Conservation (phyloP, 164 flowering plant genomes). For the Vitis cinerea region DNA sequence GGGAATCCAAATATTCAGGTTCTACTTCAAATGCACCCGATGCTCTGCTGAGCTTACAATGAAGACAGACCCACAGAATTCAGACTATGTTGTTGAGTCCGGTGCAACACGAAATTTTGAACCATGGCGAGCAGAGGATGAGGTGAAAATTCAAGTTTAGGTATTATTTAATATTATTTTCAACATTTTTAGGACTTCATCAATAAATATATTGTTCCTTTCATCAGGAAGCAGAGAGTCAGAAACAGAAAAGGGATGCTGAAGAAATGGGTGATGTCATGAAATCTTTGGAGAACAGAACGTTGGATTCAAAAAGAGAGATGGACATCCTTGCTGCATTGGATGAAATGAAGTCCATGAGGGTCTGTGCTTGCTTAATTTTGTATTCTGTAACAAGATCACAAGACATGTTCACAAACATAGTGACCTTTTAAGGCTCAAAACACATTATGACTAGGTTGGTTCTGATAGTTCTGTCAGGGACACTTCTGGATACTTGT, state of each 20-base stretch:
- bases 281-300: slow-evolving; percentile 92
- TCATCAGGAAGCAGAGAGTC: slow-evolving; percentile 53
- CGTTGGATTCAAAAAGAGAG: slow-evolving; percentile 85
- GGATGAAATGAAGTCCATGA: slow-evolving; percentile 97
- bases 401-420: too few species aligned
- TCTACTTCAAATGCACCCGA: slow-evolving; percentile 89
- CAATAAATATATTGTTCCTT: slow-evolving; percentile 6
- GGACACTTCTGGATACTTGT: too few species aligned
- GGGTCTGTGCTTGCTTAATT: slow-evolving; percentile 36
- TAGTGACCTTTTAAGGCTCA: too few species aligned
- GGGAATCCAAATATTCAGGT: slow-evolving; percentile 85
- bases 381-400: not conserved
- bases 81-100: slow-evolving; percentile 84
- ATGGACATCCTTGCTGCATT: slow-evolving; percentile 93
- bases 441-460: too few species aligned
- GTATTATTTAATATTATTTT: not conserved
- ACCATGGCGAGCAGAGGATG: slow-evolving; percentile 98
- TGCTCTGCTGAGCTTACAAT: slow-evolving; percentile 89
- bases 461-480: too few species aligned
- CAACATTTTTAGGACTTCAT: not conserved
- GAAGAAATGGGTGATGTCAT: slow-evolving; percentile 98
- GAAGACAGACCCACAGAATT: slow-evolving; percentile 94
- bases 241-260: slow-evolving; percentile 60
- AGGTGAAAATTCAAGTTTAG: slow-evolving; percentile 33
- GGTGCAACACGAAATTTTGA: slow-evolving; percentile 93